Conservation (phyloP, 2,329 filamentous ascomycete genomes). For the Coleophoma eucalyptorum region DNA sequence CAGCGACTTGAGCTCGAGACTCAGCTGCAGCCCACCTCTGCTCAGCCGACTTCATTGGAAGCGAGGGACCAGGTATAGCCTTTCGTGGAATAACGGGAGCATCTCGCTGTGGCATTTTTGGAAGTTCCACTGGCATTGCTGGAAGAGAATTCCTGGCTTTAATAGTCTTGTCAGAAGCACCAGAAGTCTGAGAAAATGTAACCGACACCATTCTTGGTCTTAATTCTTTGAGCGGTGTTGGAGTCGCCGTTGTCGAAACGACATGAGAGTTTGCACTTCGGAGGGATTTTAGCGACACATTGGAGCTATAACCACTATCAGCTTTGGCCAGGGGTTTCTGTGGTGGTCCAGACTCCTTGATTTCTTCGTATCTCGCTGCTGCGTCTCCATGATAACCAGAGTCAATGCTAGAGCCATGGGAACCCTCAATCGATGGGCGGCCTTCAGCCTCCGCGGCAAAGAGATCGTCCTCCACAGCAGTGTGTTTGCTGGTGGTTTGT, state of each 20-base stretch:
- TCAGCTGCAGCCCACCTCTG: constrained; percentile 1
- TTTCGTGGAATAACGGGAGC: constrained; percentile 8
- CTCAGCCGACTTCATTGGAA: constrained; percentile 1
- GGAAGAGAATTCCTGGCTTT: constrained; percentile 11
- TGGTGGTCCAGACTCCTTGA: constrained; percentile 7
- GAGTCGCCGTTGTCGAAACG: constrained; percentile 12
- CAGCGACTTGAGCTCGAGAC: background rate
- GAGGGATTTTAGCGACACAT: constrained; percentile 52
- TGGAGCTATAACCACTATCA: constrained; percentile 60
- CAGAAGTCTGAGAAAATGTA: constrained; percentile 8
- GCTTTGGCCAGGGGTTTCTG: constrained; percentile 47
- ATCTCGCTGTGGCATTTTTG: constrained; percentile 7
- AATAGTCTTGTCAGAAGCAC: constrained; percentile 7
- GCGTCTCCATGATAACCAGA: constrained; percentile 15
- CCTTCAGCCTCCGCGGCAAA: constrained; percentile 30
- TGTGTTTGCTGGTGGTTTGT: constrained; percentile 43
- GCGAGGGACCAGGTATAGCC: background rate
- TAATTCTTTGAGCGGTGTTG: constrained; percentile 11
- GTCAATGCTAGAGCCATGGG: constrained; percentile 16
- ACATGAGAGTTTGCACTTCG: constrained; percentile 12
- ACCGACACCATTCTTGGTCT: constrained; percentile 10
- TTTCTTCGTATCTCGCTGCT: constrained; percentile 1
- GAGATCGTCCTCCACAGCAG: constrained; percentile 42
- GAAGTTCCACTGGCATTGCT: constrained; percentile 7
- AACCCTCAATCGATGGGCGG: constrained; percentile 7